A percentile compares a stretch with the other conserved stretches of the same genome.
Evolutionary conservation across 2,329 filamentous ascomycete genomes (phyloP).

Genomic region (Hypoxylon sp.): DNA sequence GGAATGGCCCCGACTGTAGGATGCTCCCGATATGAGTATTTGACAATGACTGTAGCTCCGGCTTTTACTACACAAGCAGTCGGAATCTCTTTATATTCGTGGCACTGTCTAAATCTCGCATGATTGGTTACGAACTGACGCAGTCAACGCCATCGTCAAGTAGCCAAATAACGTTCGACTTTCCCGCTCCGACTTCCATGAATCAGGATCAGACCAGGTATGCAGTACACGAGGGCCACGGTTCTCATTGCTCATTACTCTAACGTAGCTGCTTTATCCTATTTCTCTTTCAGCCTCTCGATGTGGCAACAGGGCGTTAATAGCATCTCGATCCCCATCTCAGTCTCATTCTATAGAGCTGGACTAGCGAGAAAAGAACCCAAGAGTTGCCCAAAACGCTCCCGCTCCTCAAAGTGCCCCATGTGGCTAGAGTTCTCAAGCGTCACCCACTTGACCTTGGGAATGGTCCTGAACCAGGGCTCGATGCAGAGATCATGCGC

Average conservation of each 20-base stretch:
- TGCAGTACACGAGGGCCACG: no score
- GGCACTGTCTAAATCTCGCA: no score
- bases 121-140: no score
- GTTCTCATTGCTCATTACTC: not conserved
- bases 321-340: not conserved
- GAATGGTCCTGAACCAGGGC: conserved; percentile 34
- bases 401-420: conserved; percentile 28
- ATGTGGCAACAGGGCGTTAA: not conserved
- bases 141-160: no score
- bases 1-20: no score
- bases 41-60: no score
- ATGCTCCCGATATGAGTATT: no score
- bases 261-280: no score
- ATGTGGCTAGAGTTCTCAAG: conserved; percentile 31
- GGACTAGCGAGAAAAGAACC: conserved; percentile 16
- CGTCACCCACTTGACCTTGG: conserved; percentile 32
- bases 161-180: no score
- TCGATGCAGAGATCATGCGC: conserved; percentile 38
- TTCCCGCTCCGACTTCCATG: no score
- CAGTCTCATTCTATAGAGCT: not conserved
- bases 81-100: not conserved
- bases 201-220: no score
- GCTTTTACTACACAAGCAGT: no score
- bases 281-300: not conserved
- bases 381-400: conserved; percentile 11